A percentile compares a stretch with the other conserved stretches of the same genome.
Conservation (phyloP, 176 grass and related monocot species). For the Carex cristatella region DNA sequence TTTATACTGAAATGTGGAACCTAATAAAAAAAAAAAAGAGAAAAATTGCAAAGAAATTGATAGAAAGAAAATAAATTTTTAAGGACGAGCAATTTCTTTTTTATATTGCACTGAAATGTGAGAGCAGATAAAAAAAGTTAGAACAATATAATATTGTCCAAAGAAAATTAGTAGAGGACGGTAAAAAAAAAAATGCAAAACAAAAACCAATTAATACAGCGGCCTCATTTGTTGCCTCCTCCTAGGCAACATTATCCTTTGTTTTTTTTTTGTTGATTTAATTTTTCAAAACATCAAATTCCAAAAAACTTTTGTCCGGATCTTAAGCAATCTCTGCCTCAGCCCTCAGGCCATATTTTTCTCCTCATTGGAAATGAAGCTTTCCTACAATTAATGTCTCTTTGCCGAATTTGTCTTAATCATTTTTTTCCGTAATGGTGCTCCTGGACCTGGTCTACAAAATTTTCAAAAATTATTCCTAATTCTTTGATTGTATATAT, state of each 20-base stretch:
- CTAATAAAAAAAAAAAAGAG: no score
- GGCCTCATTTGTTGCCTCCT: conserved; percentile 28
- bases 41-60: no score
- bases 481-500: background rate
- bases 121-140: no score
- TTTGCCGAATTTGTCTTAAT: background rate
- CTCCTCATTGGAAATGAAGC: background rate
- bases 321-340: background rate
- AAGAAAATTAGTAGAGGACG: no score
- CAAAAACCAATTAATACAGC: background rate
- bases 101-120: no score
- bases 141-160: no score
- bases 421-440: background rate
- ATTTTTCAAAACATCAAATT: background rate
- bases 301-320: conserved; percentile 5
- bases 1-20: no score
- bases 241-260: conserved; percentile 14
- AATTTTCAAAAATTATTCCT: background rate
- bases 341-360: background rate
- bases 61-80: no score
- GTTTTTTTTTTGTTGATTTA: conserved; percentile 25
- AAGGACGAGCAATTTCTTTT: no score
- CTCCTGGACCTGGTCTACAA: background rate
- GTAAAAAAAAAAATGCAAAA: no score
- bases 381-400: background rate